Evolutionary conservation across 192 early-diverging fungal species (phyloP).

Genomic region (Gorgonomyces haynaldii): DNA sequence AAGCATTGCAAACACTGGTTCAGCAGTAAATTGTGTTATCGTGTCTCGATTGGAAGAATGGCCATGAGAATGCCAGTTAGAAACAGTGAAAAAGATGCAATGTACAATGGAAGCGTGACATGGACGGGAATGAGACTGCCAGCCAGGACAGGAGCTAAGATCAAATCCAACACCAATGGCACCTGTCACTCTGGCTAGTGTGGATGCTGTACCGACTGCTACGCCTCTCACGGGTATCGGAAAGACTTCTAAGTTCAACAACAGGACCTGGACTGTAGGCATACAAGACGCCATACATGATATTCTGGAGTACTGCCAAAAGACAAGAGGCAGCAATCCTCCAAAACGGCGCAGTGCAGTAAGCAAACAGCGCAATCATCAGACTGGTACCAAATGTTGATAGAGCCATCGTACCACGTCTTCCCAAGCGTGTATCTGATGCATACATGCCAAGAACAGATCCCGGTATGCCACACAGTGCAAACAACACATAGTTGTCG

Average conservation of each 20-base stretch:
- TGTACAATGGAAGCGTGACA: slow-evolving; percentile 51
- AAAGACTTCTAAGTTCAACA: no score
- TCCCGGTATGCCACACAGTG: slow-evolving; percentile 64
- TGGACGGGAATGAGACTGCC: slow-evolving; percentile 49
- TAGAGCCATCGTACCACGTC: slow-evolving; percentile 66
- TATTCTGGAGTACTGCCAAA: slow-evolving; percentile 44
- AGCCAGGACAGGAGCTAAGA: slow-evolving; percentile 57
- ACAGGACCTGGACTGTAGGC: slow-evolving; percentile 76
- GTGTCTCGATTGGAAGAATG: slow-evolving; percentile 58
- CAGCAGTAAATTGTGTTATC: no score
- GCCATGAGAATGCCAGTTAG: slow-evolving; percentile 25
- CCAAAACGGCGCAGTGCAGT: slow-evolving; percentile 41
- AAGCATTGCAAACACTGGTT: no score
- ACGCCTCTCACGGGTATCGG: slow-evolving; percentile 56
- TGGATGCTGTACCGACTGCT: slow-evolving; percentile 59
- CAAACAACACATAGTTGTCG: slow-evolving; percentile 48
- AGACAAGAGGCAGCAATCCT: slow-evolving; percentile 51
- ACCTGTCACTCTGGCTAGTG: slow-evolving; percentile 36
- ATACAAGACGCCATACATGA: slow-evolving; percentile 69
- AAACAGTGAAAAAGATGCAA: slow-evolving; percentile 24
- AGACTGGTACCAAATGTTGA: slow-evolving; percentile 59
- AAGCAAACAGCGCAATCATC: slow-evolving; percentile 54
- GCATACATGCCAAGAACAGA: slow-evolving; percentile 54
- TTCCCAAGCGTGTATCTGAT: slow-evolving; percentile 60
- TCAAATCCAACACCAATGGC: slow-evolving; percentile 41